phyloP scores from a whole-genome alignment of 2,329 filamentous ascomycete genomes.

The Beauveria scarabaeidicola region DNA sequence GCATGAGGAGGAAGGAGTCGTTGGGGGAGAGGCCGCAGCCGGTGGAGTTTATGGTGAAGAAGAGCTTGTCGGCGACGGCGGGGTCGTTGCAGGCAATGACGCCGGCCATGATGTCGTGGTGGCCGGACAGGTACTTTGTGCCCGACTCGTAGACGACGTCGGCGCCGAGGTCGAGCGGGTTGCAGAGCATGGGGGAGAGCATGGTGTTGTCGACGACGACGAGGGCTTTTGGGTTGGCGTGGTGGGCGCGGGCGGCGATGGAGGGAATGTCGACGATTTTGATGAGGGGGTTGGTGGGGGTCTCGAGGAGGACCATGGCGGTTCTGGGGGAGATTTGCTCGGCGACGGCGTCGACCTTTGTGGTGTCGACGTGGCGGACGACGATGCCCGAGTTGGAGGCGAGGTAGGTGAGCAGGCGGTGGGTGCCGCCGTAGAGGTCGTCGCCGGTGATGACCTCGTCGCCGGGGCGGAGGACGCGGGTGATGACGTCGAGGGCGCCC shows the following conservation, averaged over 20 bases:
- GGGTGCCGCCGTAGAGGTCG: slow-evolving; percentile 91
- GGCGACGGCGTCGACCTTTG: slow-evolving; percentile 61
- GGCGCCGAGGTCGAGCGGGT: slow-evolving; percentile 87
- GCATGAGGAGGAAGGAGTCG: slow-evolving; percentile 90
- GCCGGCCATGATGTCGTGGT: slow-evolving; percentile 98
- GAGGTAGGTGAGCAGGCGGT: slow-evolving; percentile 87
- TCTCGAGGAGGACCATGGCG: slow-evolving; percentile 91
- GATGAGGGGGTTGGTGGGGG: slow-evolving; percentile 94
- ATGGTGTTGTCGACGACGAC: slow-evolving; percentile 98
- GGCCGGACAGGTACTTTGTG: slow-evolving; percentile 94
- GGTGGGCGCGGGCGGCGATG: slow-evolving; percentile 70
- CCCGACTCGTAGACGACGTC: slow-evolving; percentile 97
- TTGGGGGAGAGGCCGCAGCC: slow-evolving; percentile 92
- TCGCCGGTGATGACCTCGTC: slow-evolving; percentile 97
- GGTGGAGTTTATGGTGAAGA: slow-evolving; percentile 94
- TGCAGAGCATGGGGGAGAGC: slow-evolving; percentile 90
- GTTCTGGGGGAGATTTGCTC: slow-evolving; percentile 69
- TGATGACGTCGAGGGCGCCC: slow-evolving; percentile 95
- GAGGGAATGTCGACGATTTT: slow-evolving; percentile 89
- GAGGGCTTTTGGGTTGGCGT: slow-evolving; percentile 66
- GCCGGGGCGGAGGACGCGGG: slow-evolving; percentile 77
- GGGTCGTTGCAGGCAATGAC: slow-evolving; percentile 86
- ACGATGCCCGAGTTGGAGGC: slow-evolving; percentile 82
- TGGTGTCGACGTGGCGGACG: slow-evolving; percentile 95
- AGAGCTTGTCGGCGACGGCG: slow-evolving; percentile 77